phyloP scores from a whole-genome alignment of 129 eudicot genomes.

The Chrysanthemum seticuspe region DNA sequence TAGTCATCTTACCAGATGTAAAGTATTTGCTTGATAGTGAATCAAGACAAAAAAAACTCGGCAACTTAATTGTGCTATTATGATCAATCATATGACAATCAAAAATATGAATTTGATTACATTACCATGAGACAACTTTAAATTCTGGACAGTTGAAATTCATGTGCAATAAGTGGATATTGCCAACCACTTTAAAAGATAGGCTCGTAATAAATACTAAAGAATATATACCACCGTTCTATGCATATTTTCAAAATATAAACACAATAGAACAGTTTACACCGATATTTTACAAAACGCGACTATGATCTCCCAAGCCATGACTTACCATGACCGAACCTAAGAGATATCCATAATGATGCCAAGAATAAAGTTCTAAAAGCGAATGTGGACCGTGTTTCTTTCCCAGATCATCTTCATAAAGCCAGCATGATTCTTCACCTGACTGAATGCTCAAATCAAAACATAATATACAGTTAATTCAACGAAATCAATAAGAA shows the following conservation, averaged over 20 bases:
- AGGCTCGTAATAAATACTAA: constrained; percentile 7
- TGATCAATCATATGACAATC: background rate
- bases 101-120: background rate
- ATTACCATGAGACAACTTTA: too few species aligned
- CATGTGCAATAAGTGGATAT: background rate
- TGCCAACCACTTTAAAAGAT: background rate
- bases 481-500: constrained; percentile 5
- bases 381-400: constrained; percentile 92
- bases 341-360: constrained; percentile 65
- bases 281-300: too few species aligned
- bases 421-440: constrained; percentile 82
- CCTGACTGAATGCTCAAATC: constrained; percentile 42
- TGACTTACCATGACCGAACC: constrained; percentile 69
- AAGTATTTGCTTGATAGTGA: too few species aligned
- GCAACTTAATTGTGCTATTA: background rate
- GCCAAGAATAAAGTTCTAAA: constrained; percentile 85
- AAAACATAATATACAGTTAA: constrained; percentile 18
- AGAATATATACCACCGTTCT: background rate
- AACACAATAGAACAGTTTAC: background rate
- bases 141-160: background rate
- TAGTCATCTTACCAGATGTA: too few species aligned
- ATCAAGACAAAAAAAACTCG: too few species aligned
- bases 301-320: constrained; percentile 11
- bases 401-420: constrained; percentile 68
- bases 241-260: constrained; percentile 4